Evolutionary conservation across 2,329 filamentous ascomycete species (phyloP).

Genomic region (Colletotrichum cuscutae): DNA sequence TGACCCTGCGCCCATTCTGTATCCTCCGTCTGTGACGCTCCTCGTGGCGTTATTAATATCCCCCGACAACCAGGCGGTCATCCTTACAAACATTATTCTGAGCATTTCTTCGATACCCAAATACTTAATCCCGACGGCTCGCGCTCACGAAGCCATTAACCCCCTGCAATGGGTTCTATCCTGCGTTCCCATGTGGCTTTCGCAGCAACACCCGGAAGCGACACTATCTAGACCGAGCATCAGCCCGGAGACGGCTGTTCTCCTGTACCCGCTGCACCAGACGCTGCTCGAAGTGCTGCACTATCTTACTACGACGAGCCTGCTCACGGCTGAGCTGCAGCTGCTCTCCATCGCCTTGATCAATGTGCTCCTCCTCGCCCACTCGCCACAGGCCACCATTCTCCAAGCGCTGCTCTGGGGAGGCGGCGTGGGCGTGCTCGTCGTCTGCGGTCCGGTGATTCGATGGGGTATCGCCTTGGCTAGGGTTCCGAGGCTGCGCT

Average conservation of each 20-base stretch:
- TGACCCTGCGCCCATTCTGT: conserved; percentile 91
- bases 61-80: conserved; percentile 65
- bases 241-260: conserved; percentile 66
- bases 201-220: background rate
- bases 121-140: conserved; percentile 74
- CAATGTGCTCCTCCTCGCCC: conserved; percentile 80
- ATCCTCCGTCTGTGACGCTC: conserved; percentile 81
- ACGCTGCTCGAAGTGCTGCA: conserved; percentile 78
- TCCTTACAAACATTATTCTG: conserved; percentile 86
- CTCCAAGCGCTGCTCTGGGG: conserved; percentile 87
- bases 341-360: conserved; percentile 85
- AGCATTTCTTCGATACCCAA: conserved; percentile 81
- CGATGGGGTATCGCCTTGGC: conserved; percentile 87
- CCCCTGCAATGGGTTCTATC: conserved; percentile 83
- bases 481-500: conserved; percentile 90
- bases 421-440: conserved; percentile 80
- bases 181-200: conserved; percentile 68
- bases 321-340: conserved; percentile 88
- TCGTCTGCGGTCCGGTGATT: conserved; percentile 79
- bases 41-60: conserved; percentile 81
- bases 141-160: conserved; percentile 67
- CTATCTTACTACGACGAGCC: conserved; percentile 87
- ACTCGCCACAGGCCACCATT: conserved; percentile 85
- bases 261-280: conserved; percentile 87
- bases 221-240: conserved; percentile 42